These are phyloP conservation scores for Amanita muscaria DNA, from an alignment of 768 basidiomycete genomes.

Conservation along the genomic window DNA sequence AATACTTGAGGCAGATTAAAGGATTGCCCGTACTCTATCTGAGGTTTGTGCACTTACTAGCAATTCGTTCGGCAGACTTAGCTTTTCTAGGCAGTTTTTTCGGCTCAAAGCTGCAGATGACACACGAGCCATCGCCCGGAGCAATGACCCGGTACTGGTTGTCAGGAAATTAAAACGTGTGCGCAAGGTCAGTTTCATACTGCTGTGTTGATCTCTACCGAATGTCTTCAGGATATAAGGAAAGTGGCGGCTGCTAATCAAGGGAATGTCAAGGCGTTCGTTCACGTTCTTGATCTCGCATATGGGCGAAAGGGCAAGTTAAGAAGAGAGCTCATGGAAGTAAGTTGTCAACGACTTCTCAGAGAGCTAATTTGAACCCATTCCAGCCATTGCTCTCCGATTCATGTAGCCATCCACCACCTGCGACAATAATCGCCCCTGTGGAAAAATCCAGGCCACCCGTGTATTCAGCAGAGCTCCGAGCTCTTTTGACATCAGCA, in stretches of 20 bases:
- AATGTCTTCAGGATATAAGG: conserved; percentile 37
- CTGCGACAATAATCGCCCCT: conserved; percentile 40
- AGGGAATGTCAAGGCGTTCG: conserved; percentile 41
- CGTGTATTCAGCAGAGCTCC: conserved; percentile 52
- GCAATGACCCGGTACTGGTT: conserved; percentile 20
- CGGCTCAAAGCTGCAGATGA: conserved; percentile 51
- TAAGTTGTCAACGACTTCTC: conserved; percentile 18
- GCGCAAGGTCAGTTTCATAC: conserved; percentile 32
- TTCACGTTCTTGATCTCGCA: conserved; percentile 53
- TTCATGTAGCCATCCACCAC: conserved; percentile 30
- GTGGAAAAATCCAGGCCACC: conserved; percentile 55
- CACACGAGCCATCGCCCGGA: conserved; percentile 34
- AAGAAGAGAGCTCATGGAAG: conserved; percentile 60
- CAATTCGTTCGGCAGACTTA: conserved; percentile 2
- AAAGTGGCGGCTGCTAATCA: conserved; percentile 46
- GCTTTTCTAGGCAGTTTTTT: conserved; percentile 52
- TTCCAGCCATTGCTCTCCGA: conserved; percentile 48
- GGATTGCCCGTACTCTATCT: conserved; percentile 35
- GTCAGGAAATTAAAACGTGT: conserved; percentile 39
- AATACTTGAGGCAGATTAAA: conserved; percentile 33
- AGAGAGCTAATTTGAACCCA: neutral
- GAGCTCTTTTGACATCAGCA: conserved; percentile 48
- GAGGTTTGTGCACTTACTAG: conserved; percentile 22
- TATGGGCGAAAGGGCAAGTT: conserved; percentile 73
- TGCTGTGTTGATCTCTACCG: conserved; percentile 4